Evolutionary conservation across 441 rosid genomes (phyloP).

Genomic region (Lagerstroemia fauriei): DNA sequence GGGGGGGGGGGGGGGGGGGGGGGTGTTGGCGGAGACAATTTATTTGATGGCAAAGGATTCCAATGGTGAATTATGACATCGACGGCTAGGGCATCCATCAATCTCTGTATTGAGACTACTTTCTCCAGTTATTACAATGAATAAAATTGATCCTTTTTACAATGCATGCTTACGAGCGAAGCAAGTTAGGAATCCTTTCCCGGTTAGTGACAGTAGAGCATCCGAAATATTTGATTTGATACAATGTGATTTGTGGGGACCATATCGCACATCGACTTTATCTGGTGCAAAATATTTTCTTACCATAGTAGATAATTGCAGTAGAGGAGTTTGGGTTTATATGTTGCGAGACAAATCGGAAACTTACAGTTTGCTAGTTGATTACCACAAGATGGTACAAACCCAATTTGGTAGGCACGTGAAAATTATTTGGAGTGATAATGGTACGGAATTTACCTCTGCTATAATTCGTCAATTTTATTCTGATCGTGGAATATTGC

Average conservation of each 20-base stretch:
- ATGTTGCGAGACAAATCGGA: neutral
- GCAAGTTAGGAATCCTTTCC: slow-evolving; percentile 3
- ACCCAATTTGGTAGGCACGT: slow-evolving; percentile 1
- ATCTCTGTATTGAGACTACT: neutral
- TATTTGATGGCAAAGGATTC: neutral
- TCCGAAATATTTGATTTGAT: slow-evolving; percentile 5
- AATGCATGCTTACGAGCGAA: slow-evolving; percentile 13
- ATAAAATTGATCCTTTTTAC: too few relatives aligned
- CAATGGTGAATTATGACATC: slow-evolving; percentile 6
- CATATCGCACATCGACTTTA: neutral
- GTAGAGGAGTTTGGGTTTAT: slow-evolving; percentile 19
- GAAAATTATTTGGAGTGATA: slow-evolving; percentile 15
- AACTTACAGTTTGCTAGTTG: neutral
- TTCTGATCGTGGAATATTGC: neutral
- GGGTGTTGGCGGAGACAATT: neutral
- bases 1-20: neutral
- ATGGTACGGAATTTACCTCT: neutral
- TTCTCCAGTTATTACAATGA: neutral
- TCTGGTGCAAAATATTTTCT: neutral
- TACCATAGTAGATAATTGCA: slow-evolving; percentile 12
- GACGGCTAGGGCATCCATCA: slow-evolving; percentile 4
- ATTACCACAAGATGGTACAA: neutral
- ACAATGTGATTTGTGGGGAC: slow-evolving; percentile 27
- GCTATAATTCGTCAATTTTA: neutral
- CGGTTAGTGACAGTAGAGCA: slow-evolving; percentile 8